Conservation (phyloP, 176 grass and related monocot genomes). For the Carex pumila region DNA sequence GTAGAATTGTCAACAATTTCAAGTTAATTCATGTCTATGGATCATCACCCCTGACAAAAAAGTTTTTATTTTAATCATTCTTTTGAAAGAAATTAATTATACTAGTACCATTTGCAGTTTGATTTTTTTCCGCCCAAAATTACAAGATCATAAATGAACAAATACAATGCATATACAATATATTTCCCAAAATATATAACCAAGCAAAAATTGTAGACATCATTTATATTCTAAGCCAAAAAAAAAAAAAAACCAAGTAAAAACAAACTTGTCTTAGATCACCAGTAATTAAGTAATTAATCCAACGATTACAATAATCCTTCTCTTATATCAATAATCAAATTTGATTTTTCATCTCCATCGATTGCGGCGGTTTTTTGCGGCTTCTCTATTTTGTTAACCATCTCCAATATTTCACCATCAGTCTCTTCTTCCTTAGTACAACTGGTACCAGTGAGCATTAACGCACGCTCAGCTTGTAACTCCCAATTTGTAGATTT, state of each 20-base stretch:
- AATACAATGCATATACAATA: not conserved
- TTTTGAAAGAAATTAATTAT: not conserved
- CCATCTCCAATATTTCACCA: slow-evolving; percentile 5
- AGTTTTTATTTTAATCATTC: not conserved
- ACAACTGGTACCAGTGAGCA: slow-evolving; percentile 34
- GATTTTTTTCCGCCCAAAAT: not conserved
- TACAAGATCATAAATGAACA: not conserved
- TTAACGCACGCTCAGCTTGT: slow-evolving; percentile 51
- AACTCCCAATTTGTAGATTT: slow-evolving; percentile 47
- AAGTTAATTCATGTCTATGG: too few relatives aligned
- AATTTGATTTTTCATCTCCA: slow-evolving; percentile 36
- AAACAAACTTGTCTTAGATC: not conserved
- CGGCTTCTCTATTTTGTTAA: slow-evolving; percentile 24
- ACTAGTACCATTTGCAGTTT: not conserved
- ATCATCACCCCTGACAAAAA: too few relatives aligned
- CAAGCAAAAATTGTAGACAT: not conserved
- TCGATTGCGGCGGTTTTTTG: slow-evolving; percentile 31
- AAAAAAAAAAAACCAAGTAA: not conserved
- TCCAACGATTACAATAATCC: not conserved
- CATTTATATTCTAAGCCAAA: not conserved
- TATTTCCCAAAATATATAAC: not conserved
- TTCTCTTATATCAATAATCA: slow-evolving; percentile 33
- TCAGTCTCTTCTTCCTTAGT: not conserved
- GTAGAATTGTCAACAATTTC: too few relatives aligned
- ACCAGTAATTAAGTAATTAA: not conserved